Evolutionary conservation across 345 rosid species (phyloP).

Genomic region (Camelina laxa): DNA sequence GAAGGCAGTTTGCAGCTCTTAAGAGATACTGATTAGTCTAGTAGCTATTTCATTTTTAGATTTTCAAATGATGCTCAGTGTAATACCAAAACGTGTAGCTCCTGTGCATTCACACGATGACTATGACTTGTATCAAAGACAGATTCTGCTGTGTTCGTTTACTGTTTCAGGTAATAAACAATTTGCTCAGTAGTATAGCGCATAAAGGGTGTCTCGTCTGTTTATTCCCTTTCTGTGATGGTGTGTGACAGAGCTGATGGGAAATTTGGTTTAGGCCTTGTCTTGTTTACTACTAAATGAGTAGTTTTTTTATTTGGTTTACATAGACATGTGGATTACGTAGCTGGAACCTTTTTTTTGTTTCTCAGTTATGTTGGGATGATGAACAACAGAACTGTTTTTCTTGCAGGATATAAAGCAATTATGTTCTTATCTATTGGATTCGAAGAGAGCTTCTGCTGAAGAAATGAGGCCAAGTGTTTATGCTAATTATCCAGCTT

Average conservation of each 20-base stretch:
- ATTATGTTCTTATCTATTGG: conserved; percentile 78
- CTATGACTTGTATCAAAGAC: neutral
- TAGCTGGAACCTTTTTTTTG: neutral
- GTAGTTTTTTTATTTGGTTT: conserved; percentile 1
- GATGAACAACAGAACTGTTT: conserved; percentile 1
- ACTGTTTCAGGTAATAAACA: neutral
- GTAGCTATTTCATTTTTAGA: neutral
- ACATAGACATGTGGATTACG: neutral
- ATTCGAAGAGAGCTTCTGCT: conserved; percentile 95
- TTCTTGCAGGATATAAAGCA: conserved; percentile 78
- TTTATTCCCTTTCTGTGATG: neutral
- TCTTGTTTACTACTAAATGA: neutral
- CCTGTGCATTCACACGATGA: neutral
- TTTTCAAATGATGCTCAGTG: conserved; percentile 1
- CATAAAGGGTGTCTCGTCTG: neutral
- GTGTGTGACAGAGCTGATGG: conserved; percentile 6
- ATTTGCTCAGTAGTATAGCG: neutral
- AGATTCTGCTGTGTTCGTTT: neutral
- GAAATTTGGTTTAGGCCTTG: neutral
- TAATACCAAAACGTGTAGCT: neutral
- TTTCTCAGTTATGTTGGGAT: neutral
- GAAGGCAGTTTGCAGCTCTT: neutral
- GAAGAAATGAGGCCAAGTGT: conserved; percentile 99
- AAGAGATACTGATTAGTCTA: neutral
- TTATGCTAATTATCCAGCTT: conserved; percentile 95